Evolutionary conservation across 148 eudicot species (phyloP), one percentile per base, ranked within the genome.

Genomic region (Dianthus caryophyllus): DNA sequence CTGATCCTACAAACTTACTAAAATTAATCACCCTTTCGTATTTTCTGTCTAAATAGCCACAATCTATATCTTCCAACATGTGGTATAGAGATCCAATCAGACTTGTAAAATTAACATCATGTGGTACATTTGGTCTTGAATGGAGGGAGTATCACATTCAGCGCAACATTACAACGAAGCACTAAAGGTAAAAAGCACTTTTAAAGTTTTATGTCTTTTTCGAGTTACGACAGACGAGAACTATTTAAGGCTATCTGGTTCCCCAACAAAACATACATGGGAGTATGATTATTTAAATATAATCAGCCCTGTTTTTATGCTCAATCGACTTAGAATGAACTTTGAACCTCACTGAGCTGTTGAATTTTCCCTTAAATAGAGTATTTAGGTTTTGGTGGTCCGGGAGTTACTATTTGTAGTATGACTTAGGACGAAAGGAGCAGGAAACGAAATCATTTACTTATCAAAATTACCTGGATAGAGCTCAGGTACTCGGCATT

Each of bases 401-500:
- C n/a, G 60, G 18, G 18, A 16, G 31, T 2, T 54, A 14, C 17
- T 25, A 31, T 13, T 39, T 59, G 14, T 8, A 11, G n/a, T 27
- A 55, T 16, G 64, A 30, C 14, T 31, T 38, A 15, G 20, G 48
- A 38, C 24, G 21, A 46, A 26, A 46, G 62, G 46, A 31, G 27
- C 13, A 25, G 25, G 64, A 30, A 9, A 54, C 11, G 9, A 41
- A 39, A 27, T 47, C 20, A 38, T 36, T 12, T 48, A n/a, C 30
- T 0, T 24, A 20, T 26, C 2, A 22, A 70, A 21, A 38, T 55
- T 58, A 94, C 97, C 92, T 94, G 98, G 57, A 90, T 84, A 48
- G 87, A 80, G 50, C 81, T 78, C 2, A 94, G 79, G 76, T 90
- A 86, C 59, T 82, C 83, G 0, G 87, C 81, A 73, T 79, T 81